Evolutionary conservation across 2,329 filamentous ascomycete species (phyloP), one percentile per base, ranked within the genome.

Genomic region (Capronia americana): DNA sequence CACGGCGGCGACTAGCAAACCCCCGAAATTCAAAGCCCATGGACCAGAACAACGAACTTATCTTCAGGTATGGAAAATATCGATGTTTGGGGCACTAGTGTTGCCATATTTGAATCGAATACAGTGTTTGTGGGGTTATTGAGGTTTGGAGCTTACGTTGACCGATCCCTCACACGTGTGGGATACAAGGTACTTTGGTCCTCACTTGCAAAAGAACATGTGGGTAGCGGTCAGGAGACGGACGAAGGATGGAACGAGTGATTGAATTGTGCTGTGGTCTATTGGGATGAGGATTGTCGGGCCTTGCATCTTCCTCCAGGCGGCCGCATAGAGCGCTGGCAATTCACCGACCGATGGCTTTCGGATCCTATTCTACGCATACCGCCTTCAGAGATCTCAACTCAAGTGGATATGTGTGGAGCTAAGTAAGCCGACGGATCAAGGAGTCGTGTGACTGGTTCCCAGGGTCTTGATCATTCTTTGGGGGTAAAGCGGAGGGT

Each of bases 91-190:
- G 83, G 83, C 4, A 81, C 78, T 71, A 74, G 77, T 0, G 81
- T 85, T 57, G 82, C 82, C 0, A 71, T 81, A 59, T 81, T 84
- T 76, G 82, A 84, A 72, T 67, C 84, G 61, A 78, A 82, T 66
- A 85, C 85, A 67, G 74, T 78, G 3, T 71, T 83, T 53, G 78
- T 82, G 17, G 82, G 83, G 44, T 51, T 70, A 38, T 41, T 68
- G 7, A 44, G 63, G 17, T 65, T 65, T 44, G 58, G 58, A 70
- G 46, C 58, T 64, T 44, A 58, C 10, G 2, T 46, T 70, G 44
- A 48, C 62, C 28, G 59, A 68, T 41, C 62, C 65, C 23, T 24
- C 59, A 53, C 30, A 55, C 20, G 28, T 41, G 6, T 64, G 51
- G 61, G 53, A 38, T 38, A 53, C 51, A 20, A 55, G 30, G 10